These are phyloP conservation scores for Emmonsia crescens DNA, from an alignment of 2,329 filamentous ascomycete species.

Conservation along the genomic window DNA sequence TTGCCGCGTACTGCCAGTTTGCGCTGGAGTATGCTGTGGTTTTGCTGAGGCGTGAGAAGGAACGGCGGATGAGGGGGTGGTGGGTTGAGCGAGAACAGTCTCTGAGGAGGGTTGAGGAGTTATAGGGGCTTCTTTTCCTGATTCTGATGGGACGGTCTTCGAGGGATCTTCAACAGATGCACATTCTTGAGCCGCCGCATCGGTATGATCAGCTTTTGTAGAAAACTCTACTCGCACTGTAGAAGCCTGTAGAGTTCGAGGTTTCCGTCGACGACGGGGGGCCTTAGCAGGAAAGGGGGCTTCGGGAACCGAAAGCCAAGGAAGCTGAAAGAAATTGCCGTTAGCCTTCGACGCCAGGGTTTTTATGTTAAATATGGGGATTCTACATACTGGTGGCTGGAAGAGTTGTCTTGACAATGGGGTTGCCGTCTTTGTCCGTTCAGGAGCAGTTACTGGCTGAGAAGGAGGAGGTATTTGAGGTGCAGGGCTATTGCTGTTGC, in stretches of 20 bases:
- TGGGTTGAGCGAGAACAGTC: conserved; percentile 43
- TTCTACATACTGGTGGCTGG: conserved; percentile 19
- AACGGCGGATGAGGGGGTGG: conserved; percentile 44
- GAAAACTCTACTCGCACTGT: conserved; percentile 40
- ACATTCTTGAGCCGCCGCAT: conserved; percentile 14
- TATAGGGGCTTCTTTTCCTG: conserved; percentile 45
- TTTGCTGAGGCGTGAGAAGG: conserved; percentile 24
- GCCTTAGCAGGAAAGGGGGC: conserved; percentile 44
- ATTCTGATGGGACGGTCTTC: conserved; percentile 28
- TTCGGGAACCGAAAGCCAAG: conserved; percentile 50
- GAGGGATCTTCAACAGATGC: conserved; percentile 11
- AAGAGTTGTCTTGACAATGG: conserved; percentile 13
- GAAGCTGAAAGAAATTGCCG: conserved; percentile 33
- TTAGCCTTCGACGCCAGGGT: neutral
- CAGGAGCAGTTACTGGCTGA: conserved; percentile 14
- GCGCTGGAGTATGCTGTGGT: conserved; percentile 22
- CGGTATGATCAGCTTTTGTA: conserved; percentile 27
- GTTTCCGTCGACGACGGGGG: conserved; percentile 36
- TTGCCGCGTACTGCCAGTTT: conserved; percentile 26
- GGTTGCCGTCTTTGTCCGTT: conserved; percentile 13
- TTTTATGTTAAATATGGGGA: conserved; percentile 17
- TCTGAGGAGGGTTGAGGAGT: conserved; percentile 50
- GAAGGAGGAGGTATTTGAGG: conserved; percentile 14
- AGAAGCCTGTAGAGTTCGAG: conserved; percentile 25
- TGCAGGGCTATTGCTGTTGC: conserved; percentile 23